These are phyloP conservation scores for Pleoardoris graminearum DNA, from an alignment of 2,329 filamentous ascomycete genomes.

Conservation along the genomic window DNA sequence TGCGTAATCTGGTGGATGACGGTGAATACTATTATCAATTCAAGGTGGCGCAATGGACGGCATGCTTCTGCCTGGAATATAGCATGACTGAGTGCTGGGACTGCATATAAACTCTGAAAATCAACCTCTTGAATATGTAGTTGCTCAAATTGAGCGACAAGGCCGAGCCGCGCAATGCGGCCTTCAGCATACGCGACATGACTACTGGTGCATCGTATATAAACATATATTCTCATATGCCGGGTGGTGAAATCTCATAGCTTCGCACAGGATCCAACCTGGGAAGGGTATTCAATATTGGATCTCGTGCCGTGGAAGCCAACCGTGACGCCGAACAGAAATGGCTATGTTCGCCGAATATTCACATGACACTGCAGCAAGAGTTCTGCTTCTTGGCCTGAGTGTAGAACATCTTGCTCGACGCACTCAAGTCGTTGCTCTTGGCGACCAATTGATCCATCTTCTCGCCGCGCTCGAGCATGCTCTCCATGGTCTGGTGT, in stretches of 20 bases:
- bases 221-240: conserved; percentile 3
- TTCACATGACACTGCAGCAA: conserved; percentile 61
- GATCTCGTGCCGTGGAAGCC: background rate
- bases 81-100: no score
- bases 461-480: conserved; percentile 91
- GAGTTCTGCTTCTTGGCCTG: conserved; percentile 67
- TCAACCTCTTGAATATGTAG: no score
- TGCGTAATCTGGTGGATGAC: no score
- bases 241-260: background rate
- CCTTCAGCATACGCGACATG: no score
- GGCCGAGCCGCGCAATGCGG: background rate
- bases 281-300: background rate
- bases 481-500: conserved; percentile 93
- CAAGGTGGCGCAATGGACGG: no score
- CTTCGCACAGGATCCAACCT: background rate
- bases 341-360: background rate
- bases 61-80: no score
- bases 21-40: no score
- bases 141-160: background rate
- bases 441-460: conserved; percentile 92
- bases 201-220: background rate
- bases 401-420: conserved; percentile 98
- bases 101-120: no score
- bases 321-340: background rate
- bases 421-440: conserved; percentile 84